phyloP scores from a whole-genome alignment of 257 asterid genomes.

The Rehmannia glutinosa region DNA sequence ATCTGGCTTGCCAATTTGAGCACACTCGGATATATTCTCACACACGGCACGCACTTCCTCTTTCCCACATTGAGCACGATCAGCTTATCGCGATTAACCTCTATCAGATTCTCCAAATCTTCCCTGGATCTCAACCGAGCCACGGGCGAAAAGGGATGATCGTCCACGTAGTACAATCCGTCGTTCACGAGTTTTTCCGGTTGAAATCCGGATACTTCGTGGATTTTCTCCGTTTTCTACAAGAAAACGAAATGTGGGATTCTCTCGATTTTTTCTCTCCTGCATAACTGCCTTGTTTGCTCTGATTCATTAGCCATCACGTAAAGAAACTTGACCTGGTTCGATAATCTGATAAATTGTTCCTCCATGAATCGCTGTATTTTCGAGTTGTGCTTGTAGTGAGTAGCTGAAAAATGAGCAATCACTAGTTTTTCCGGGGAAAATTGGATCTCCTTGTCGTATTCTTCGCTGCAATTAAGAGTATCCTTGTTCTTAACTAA shows the following conservation, averaged over 20 bases:
- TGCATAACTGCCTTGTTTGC: slow-evolving; percentile 5
- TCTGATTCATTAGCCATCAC: slow-evolving; percentile 8
- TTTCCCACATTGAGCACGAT: slow-evolving; percentile 6
- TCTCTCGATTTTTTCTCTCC: slow-evolving; percentile 4
- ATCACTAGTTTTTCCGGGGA: slow-evolving; percentile 5
- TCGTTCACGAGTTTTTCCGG: not conserved
- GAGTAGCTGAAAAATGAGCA: slow-evolving; percentile 19
- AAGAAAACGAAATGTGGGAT: slow-evolving; percentile 7
- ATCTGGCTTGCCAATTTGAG: slow-evolving; percentile 12
- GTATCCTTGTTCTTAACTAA: not conserved
- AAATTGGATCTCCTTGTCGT: not conserved
- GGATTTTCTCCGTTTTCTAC: not conserved
- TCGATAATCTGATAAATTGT: not conserved
- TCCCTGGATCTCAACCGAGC: not conserved
- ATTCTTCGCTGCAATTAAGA: not conserved
- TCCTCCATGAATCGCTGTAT: slow-evolving; percentile 16
- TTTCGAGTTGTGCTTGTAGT: not conserved
- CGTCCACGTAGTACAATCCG: not conserved
- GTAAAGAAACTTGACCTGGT: not conserved
- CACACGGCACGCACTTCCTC: slow-evolving; percentile 11
- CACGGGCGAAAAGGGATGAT: slow-evolving; percentile 4
- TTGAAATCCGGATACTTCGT: slow-evolving; percentile 6
- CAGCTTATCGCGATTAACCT: not conserved
- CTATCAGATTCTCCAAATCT: slow-evolving; percentile 3
- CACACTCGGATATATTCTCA: slow-evolving; percentile 16